Percentiles rank a stretch among this genome's conserved stretches.
Conservation (phyloP, 257 asterid species). For the Gentiana macrophylla region DNA sequence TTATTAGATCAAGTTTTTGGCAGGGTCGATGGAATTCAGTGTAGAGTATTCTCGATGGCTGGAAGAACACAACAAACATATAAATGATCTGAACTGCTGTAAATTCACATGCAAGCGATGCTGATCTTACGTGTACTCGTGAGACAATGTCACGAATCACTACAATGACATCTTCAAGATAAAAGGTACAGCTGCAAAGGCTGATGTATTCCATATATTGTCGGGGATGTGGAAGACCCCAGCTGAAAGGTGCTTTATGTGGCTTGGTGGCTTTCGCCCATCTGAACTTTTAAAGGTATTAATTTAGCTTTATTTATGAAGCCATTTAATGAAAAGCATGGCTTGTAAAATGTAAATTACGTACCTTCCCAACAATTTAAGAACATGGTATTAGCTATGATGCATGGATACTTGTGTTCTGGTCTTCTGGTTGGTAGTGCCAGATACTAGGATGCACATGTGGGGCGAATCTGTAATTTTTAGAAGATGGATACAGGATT, state of each 20-base stretch:
- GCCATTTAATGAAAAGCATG: too few species aligned
- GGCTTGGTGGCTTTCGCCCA: slow-evolving; percentile 98
- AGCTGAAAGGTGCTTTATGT: slow-evolving; percentile 89
- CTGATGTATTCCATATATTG: slow-evolving; percentile 86
- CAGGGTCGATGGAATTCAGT: slow-evolving; percentile 82
- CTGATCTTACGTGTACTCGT: slow-evolving; percentile 60
- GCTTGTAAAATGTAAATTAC: too few species aligned
- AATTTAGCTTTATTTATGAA: too few species aligned
- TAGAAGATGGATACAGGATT: too few species aligned
- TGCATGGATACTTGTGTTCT: too few species aligned
- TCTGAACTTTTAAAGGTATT: slow-evolving; percentile 88
- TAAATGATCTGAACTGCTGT: slow-evolving; percentile 64
- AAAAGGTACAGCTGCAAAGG: slow-evolving; percentile 80
- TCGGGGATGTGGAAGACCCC: slow-evolving; percentile 99
- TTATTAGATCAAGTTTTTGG: too few species aligned
- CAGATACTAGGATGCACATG: too few species aligned
- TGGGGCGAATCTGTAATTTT: too few species aligned
- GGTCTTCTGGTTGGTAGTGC: too few species aligned
- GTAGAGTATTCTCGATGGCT: slow-evolving; percentile 79
- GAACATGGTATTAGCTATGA: too few species aligned
- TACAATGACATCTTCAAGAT: slow-evolving; percentile 67
- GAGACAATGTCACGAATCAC: slow-evolving; percentile 55
- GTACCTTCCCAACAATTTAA: too few species aligned
- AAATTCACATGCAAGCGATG: slow-evolving; percentile 66
- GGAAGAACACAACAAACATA: slow-evolving; percentile 67